Evolutionary conservation across 257 asterid genomes (phyloP).

Genomic region (Orobanche coerulescens): DNA sequence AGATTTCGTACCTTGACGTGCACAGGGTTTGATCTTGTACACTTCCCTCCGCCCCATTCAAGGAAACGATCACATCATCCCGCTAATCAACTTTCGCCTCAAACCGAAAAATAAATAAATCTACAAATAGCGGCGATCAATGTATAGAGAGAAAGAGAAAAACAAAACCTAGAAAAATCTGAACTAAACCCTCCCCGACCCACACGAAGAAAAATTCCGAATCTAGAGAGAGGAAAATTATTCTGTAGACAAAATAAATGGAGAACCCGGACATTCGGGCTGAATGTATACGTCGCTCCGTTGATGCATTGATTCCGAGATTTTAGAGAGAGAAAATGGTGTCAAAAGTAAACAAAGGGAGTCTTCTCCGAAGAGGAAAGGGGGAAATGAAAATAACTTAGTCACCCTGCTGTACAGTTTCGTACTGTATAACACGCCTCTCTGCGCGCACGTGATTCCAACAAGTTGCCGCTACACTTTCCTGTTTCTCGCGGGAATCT

Average conservation of each 20-base stretch:
- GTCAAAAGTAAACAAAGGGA: background rate
- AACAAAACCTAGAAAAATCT: slow-evolving; percentile 34
- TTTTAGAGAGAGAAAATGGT: slow-evolving; percentile 16
- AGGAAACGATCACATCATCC: slow-evolving; percentile 8
- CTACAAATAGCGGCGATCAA: slow-evolving; percentile 12
- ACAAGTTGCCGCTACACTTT: slow-evolving; percentile 20
- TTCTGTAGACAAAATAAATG: background rate
- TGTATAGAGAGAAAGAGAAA: background rate
- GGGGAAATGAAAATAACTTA: background rate
- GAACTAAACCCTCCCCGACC: slow-evolving; percentile 11
- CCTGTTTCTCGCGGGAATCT: slow-evolving; percentile 30
- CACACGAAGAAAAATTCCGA: background rate
- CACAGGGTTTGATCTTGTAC: slow-evolving; percentile 26
- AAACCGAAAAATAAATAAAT: background rate
- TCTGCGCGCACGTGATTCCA: slow-evolving; percentile 30
- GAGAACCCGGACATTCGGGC: background rate
- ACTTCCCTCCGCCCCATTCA: slow-evolving; percentile 35
- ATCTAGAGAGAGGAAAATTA: background rate
- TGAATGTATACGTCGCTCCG: background rate
- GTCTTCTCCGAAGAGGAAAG: slow-evolving; percentile 18
- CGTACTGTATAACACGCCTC: background rate
- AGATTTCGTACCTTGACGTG: slow-evolving; percentile 31
- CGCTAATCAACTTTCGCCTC: slow-evolving; percentile 16
- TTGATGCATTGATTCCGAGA: slow-evolving; percentile 21
- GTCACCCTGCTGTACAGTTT: slow-evolving; percentile 25